A percentile compares a stretch with the other conserved stretches of the same genome.
Conservation (phyloP, 2,329 filamentous ascomycete genomes). For the Ophiostoma montium region DNA sequence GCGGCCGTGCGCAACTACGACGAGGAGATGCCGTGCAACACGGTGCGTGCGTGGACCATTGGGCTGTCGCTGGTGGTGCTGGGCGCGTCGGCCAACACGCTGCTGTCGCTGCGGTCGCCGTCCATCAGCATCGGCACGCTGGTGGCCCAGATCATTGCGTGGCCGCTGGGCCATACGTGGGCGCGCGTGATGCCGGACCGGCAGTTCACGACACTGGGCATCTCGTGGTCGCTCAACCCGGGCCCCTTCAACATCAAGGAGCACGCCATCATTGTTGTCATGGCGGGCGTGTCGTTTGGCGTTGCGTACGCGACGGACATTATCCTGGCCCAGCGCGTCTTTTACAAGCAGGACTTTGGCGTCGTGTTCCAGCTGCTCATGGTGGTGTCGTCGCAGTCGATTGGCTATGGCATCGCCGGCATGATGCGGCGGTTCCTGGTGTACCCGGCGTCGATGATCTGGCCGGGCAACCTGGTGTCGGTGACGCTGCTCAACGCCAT, state of each 20-base stretch:
- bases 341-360: slow-evolving; percentile 58
- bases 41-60: slow-evolving; percentile 50
- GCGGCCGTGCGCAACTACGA: slow-evolving; percentile 52
- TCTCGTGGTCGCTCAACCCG: slow-evolving; percentile 46
- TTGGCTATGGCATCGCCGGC: slow-evolving; percentile 56
- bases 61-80: slow-evolving; percentile 41
- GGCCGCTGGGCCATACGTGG: slow-evolving; percentile 49
- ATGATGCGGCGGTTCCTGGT: slow-evolving; percentile 51
- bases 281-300: slow-evolving; percentile 57
- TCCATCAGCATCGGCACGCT: slow-evolving; percentile 46
- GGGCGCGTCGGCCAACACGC: slow-evolving; percentile 47
- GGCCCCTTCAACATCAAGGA: slow-evolving; percentile 60
- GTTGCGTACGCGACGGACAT: slow-evolving; percentile 63
- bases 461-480: slow-evolving; percentile 53
- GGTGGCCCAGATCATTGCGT: slow-evolving; percentile 50
- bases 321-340: slow-evolving; percentile 54
- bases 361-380: slow-evolving; percentile 52
- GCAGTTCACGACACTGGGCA: slow-evolving; percentile 37
- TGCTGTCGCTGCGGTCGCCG: slow-evolving; percentile 48
- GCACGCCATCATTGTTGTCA: slow-evolving; percentile 53
- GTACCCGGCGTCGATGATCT: slow-evolving; percentile 59
- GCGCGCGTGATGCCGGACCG: slow-evolving; percentile 37
- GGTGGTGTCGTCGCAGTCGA: slow-evolving; percentile 52
- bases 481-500: slow-evolving; percentile 58
- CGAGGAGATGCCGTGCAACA: slow-evolving; percentile 51